Evolutionary conservation across 1,139 yeast genomes (phyloP).

Genomic region (Suhomyces terraborum): DNA sequence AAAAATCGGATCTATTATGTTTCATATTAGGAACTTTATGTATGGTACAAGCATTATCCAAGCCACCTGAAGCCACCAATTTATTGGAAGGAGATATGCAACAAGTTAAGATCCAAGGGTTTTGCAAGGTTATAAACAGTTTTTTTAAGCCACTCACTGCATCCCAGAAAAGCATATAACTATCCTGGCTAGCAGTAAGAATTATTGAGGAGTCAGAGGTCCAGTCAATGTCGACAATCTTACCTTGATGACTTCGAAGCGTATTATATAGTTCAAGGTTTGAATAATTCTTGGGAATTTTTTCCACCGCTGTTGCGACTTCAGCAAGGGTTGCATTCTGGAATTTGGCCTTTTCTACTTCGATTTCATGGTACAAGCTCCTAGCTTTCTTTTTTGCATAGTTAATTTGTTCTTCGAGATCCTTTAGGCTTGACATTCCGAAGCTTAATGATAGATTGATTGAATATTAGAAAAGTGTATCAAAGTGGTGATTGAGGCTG

Average conservation of each 20-base stretch:
- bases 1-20: not conserved
- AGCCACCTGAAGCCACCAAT: constrained; percentile 77
- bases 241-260: constrained; percentile 74
- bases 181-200: constrained; percentile 84
- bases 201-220: constrained; percentile 58
- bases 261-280: constrained; percentile 41
- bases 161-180: constrained; percentile 84
- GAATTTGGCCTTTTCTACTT: constrained; percentile 40
- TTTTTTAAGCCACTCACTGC: constrained; percentile 70
- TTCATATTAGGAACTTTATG: constrained; percentile 45
- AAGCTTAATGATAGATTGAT: not conserved
- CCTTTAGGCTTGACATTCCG: not conserved
- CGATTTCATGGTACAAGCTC: constrained; percentile 51
- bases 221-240: constrained; percentile 73
- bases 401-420: constrained; percentile 25
- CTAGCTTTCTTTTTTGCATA: constrained; percentile 50
- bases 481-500: not conserved
- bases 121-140: constrained; percentile 68
- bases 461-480: not conserved
- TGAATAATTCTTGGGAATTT: constrained; percentile 35
- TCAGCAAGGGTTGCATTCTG: constrained; percentile 50
- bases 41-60: constrained; percentile 76
- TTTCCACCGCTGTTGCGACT: constrained; percentile 33
- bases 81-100: constrained; percentile 68
- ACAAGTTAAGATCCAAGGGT: constrained; percentile 79